Evolutionary conservation across 331 rosid species (phyloP), one percentile per base, ranked within the genome.

Genomic region (Pyracantha coccinea): DNA sequence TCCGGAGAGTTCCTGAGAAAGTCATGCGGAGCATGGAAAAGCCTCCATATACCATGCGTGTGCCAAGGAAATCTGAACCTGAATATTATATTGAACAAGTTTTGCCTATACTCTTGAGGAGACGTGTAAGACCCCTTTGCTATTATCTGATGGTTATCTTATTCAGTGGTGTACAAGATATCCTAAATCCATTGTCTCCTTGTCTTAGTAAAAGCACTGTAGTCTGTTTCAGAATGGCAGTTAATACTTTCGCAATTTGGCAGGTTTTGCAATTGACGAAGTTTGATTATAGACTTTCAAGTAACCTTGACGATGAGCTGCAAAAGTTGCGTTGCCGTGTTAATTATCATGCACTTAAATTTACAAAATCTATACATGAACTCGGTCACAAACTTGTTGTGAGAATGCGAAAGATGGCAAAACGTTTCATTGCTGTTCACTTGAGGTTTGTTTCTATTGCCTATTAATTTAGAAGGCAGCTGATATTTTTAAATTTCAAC

Each of bases 11-110:
- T 78, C 97, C 97, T 44, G 89, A 90, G 61, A 92, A 90, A 84
- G 81, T 89, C 69, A 92, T 90, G 99, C 85, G 96, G 29, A 83
- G 93, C 69, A 88, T 95, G 99, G 97, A 95, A 52, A 95, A 95
- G 80, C 97, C 97, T 68, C 99, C 99, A 20, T 95, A 95, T 77
- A 92, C 97, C 58, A 95, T 89, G 99, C 96, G 99, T 7, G 99
- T 95, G 63, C 99, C 99, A 6, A 90, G 99, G 86, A 95, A 90
- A 82, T 95, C 99, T 14, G 96, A 90, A 32, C 97, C 99, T 41
- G 97, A 88, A 73, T 95, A 92, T 79, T 95, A 95, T 89, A 88
- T 89, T 63, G 97, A 95, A 77, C 97, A 95, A 90, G 99, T 95
- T 73, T 81, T 95, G 82, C 99, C 99, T 50, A 84, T 92, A 84